Evolutionary conservation across 2,329 filamentous ascomycete genomes (phyloP), one percentile per base, ranked within the genome.

Genomic region (Trichoderma breve): DNA sequence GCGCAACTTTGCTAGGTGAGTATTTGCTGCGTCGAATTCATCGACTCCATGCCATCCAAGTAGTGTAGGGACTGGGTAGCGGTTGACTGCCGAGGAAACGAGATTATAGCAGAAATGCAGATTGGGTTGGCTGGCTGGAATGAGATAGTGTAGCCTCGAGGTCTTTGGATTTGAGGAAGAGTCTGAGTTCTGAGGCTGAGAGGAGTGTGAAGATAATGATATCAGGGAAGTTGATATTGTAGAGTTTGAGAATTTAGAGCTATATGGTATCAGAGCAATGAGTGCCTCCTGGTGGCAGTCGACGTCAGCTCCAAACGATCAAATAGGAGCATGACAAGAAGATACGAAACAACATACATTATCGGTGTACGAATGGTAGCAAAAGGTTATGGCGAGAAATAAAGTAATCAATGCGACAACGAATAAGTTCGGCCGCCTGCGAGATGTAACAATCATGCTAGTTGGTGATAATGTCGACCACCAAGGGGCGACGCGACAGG

Each of bases 1-100:
- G 61, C 81, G 79, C 14, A 84, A 74, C 73, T 83, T 83, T 72
- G 83, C 83, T 30, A 84, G 76, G 67, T 84, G 83, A 5, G 80
- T 80, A 12, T 73, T 72, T 43, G 77, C 76, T 18, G 81, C 80
- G 66, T 83, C 77, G 68, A 81, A 78, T 32, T 80, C 74, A 1
- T 79, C 81, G 4, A 74, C 74, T 32, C 77, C 81, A 47, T 82
- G 80, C 80, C 79, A 84, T 36, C 82, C 82, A 6, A 83, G 75
- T n/a, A 84, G 74, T 14, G 77, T 75, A 6, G 82, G 82, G 5
- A 79, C 78, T 1, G 82, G 82, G 68, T 81, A 83, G 32, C 81
- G 77, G 73, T 80, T 83, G 30, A 76, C 80, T 2, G 78, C 77
- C 21, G 81, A 79, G 3, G 83, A 84, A 1, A 80, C 77, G 11